These are phyloP conservation scores for Mimosa bimucronata DNA, from an alignment of 306 rosid genomes.

Conservation along the genomic window DNA sequence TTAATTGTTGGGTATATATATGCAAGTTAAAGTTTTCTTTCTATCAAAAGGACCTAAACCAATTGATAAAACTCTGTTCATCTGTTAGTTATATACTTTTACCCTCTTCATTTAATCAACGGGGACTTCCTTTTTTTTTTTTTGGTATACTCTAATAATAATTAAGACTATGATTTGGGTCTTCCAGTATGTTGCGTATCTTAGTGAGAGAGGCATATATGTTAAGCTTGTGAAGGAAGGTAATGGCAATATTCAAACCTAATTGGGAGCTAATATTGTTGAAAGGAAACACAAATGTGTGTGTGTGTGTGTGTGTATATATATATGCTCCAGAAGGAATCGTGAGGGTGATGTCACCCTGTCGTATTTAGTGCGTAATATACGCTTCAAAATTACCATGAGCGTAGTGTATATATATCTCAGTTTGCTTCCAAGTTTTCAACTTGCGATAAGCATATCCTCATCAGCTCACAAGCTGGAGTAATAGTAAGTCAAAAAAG, in stretches of 20 bases:
- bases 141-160: no score
- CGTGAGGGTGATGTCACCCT: constrained; percentile 6
- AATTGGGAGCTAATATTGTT: constrained; percentile 2
- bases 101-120: no score
- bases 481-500: background rate
- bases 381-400: background rate
- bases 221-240: background rate
- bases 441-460: background rate
- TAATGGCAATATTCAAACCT: background rate
- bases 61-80: no score
- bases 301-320: no score
- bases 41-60: no score
- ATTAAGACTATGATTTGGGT: background rate
- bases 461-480: background rate
- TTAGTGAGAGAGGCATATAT: background rate
- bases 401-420: background rate
- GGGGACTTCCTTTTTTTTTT: no score
- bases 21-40: no score
- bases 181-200: background rate
- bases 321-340: background rate
- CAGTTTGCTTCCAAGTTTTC: constrained; percentile 15
- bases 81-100: no score
- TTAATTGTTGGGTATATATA: no score
- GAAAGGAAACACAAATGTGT: background rate
- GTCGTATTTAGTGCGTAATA: constrained; percentile 8